phyloP scores from a whole-genome alignment of 2,329 filamentous ascomycete species.

The Juglanconis juglandina region DNA sequence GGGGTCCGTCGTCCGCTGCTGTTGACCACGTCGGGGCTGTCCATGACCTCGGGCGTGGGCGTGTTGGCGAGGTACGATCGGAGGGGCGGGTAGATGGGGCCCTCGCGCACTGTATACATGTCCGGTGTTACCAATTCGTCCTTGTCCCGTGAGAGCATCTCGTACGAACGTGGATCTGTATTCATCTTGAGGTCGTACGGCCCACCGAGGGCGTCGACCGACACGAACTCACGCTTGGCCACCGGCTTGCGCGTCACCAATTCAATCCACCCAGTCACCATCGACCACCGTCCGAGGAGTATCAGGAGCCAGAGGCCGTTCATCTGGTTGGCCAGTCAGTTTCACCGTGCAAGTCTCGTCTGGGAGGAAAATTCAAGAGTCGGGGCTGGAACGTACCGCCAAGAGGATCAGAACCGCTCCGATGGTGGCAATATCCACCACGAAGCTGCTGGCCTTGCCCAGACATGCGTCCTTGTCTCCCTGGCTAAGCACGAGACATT shows the following conservation, averaged over 20 bases:
- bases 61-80: constrained; percentile 18
- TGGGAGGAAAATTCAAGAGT: no score
- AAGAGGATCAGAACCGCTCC: constrained; percentile 80
- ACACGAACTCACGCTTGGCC: constrained; percentile 78
- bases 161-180: constrained; percentile 65
- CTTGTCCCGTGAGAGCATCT: constrained; percentile 67
- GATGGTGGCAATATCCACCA: constrained; percentile 73
- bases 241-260: constrained; percentile 50
- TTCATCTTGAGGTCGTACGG: constrained; percentile 51
- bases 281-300: constrained; percentile 77
- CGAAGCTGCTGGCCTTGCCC: constrained; percentile 53
- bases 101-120: constrained; percentile 25
- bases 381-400: constrained; percentile 53
- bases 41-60: constrained; percentile 17
- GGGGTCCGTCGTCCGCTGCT: constrained; percentile 43
- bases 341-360: not conserved
- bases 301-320: constrained; percentile 84
- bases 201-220: constrained; percentile 65
- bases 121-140: constrained; percentile 50
- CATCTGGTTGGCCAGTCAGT: constrained; percentile 44
- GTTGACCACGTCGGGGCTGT: constrained; percentile 17
- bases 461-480: constrained; percentile 68
- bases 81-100: constrained; percentile 20
- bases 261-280: constrained; percentile 79
- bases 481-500: constrained; percentile 59